Evolutionary conservation across 495 filamentous ascomycete genomes (phyloP).

Genomic region (Lasiosphaeriaceae sp.): DNA sequence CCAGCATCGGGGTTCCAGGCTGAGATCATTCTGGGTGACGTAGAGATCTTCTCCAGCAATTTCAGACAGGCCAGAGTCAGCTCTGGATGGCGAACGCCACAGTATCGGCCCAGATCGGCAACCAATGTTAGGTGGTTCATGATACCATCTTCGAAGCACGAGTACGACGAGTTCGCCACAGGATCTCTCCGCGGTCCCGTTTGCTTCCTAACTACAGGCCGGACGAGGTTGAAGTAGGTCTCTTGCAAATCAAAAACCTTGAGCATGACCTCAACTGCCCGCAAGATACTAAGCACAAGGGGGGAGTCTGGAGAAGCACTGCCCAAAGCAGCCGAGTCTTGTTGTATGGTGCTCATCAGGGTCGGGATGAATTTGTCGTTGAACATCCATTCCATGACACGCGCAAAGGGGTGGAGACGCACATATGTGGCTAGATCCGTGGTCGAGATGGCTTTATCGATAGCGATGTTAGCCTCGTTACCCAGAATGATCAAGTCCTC

Average conservation of each 20-base stretch:
- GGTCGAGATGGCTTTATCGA: slow-evolving; percentile 68
- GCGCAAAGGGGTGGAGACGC: slow-evolving; percentile 81
- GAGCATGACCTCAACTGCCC: slow-evolving; percentile 75
- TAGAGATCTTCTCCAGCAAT: slow-evolving; percentile 78
- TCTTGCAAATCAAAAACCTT: slow-evolving; percentile 79
- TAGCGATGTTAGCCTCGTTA: slow-evolving; percentile 64
- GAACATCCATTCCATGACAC: slow-evolving; percentile 96
- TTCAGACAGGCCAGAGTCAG: slow-evolving; percentile 73
- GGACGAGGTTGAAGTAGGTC: slow-evolving; percentile 84
- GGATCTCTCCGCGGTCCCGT: slow-evolving; percentile 28
- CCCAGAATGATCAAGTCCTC: slow-evolving; percentile 83
- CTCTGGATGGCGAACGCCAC: slow-evolving; percentile 70
- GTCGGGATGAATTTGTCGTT: slow-evolving; percentile 81
- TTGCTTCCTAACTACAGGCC: slow-evolving; percentile 60
- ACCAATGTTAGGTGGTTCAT: slow-evolving; percentile 73
- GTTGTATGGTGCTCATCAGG: slow-evolving; percentile 70
- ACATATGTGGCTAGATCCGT: slow-evolving; percentile 72
- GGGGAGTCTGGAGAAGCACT: slow-evolving; percentile 67
- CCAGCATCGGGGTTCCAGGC: slow-evolving; percentile 48
- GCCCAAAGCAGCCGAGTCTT: slow-evolving; percentile 64
- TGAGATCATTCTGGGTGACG: slow-evolving; percentile 67
- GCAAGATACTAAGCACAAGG: slow-evolving; percentile 66
- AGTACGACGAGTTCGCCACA: slow-evolving; percentile 68
- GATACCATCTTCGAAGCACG: slow-evolving; percentile 88
- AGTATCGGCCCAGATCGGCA: slow-evolving; percentile 75